phyloP scores from a whole-genome alignment of 331 rosid species.

The Phaseolus coccineus region DNA sequence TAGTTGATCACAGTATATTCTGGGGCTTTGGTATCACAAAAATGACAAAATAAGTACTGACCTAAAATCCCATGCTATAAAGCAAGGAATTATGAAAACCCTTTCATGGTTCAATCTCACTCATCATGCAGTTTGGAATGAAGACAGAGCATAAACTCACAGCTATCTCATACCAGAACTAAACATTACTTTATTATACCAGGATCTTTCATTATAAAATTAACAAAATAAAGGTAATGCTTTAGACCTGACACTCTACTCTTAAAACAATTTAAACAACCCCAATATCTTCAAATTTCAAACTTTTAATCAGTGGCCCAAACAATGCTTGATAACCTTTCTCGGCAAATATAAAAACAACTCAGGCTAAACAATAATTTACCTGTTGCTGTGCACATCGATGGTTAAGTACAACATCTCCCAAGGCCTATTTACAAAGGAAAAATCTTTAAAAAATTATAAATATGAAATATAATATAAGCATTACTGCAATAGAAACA shows the following conservation, averaged over 20 bases:
- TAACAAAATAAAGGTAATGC: constrained; percentile 9
- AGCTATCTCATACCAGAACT: constrained; percentile 1
- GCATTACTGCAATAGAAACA: constrained; percentile 20
- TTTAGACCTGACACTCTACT: constrained; percentile 25
- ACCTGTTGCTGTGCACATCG: constrained; percentile 86
- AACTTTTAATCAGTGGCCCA: constrained; percentile 15
- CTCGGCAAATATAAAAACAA: constrained; percentile 7
- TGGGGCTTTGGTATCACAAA: neutral
- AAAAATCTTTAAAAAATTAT: constrained; percentile 17
- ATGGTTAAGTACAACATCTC: constrained; percentile 87
- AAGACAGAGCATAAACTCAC: constrained; percentile 17
- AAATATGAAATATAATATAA: constrained; percentile 30
- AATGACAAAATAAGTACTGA: neutral
- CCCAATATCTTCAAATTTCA: neutral
- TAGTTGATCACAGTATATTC: neutral
- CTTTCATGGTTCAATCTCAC: constrained; percentile 11
- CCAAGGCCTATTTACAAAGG: constrained; percentile 61
- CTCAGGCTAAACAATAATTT: constrained; percentile 24
- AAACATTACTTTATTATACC: constrained; percentile 1
- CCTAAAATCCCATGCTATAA: neutral
- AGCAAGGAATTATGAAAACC: neutral
- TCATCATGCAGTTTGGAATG: neutral
- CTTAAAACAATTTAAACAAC: constrained; percentile 3
- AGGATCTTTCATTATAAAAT: constrained; percentile 2
- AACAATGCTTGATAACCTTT: constrained; percentile 7